Evolutionary conservation across 2,329 filamentous ascomycete species (phyloP).

Genomic region (Tolypocladium amazonense): DNA sequence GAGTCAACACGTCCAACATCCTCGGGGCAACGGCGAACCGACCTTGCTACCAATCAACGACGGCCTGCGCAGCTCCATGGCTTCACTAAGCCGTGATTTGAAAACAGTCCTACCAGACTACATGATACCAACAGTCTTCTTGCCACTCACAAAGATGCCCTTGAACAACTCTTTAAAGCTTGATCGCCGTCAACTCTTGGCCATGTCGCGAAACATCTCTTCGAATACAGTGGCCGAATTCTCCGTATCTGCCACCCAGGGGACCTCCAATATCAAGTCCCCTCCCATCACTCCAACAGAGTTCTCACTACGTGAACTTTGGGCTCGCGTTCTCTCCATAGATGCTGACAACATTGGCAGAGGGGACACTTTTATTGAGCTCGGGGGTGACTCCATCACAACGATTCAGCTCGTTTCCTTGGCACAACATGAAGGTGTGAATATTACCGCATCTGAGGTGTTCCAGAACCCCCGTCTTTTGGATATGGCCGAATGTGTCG

Average conservation of each 20-base stretch:
- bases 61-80: neutral
- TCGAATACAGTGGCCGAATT: neutral
- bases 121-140: neutral
- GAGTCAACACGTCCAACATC: neutral
- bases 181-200: neutral
- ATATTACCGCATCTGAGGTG: constrained; percentile 11
- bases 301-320: constrained; percentile 17
- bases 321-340: constrained; percentile 31
- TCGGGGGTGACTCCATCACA: constrained; percentile 25
- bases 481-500: neutral
- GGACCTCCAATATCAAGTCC: neutral
- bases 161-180: neutral
- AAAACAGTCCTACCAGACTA: neutral
- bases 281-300: neutral
- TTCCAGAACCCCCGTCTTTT: constrained; percentile 2
- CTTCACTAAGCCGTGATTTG: neutral
- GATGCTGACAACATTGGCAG: constrained; percentile 15
- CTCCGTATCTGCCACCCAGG: neutral
- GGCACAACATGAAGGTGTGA: constrained; percentile 1
- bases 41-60: neutral
- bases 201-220: neutral
- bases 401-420: constrained; percentile 6
- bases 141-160: neutral
- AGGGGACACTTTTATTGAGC: constrained; percentile 6
- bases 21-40: neutral